These are phyloP conservation scores for Cladosporium velox DNA, from an alignment of 2,329 filamentous ascomycete genomes.

Conservation along the genomic window DNA sequence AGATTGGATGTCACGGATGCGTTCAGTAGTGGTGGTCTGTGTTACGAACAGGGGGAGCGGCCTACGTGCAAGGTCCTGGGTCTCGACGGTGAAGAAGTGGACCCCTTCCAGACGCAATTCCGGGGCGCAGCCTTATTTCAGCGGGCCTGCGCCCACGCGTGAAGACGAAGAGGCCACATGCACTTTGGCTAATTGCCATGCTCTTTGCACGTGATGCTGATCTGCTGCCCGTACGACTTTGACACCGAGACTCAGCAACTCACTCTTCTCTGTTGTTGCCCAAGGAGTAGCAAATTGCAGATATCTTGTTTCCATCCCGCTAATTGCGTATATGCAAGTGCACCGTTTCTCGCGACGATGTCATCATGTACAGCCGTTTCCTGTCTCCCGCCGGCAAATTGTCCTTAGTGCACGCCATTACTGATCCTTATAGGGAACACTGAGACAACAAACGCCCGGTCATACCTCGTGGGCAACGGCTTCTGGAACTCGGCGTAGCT, in stretches of 20 bases:
- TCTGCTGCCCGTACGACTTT: background rate
- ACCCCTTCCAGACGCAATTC: background rate
- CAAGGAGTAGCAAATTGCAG: background rate
- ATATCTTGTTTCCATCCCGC: background rate
- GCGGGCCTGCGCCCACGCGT: background rate
- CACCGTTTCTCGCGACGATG: background rate
- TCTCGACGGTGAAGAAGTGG: constrained; percentile 1
- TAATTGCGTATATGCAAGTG: background rate
- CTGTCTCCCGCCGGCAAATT: constrained; percentile 2
- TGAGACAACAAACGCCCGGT: background rate
- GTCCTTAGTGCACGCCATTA: background rate
- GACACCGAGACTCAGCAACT: background rate
- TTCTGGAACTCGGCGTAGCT: background rate
- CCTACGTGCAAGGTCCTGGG: background rate
- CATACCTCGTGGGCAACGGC: background rate
- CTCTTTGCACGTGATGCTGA: background rate
- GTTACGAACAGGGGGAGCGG: constrained; percentile 2
- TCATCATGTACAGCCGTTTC: constrained; percentile 2
- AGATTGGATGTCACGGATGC: constrained; percentile 1
- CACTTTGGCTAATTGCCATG: background rate
- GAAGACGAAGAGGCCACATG: constrained; percentile 1
- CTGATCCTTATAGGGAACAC: background rate
- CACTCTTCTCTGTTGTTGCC: background rate
- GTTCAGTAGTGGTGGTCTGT: constrained; percentile 1
- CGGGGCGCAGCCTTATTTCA: background rate